Percentiles rank a stretch among this genome's conserved stretches.
These are phyloP conservation scores for Phaeomoniella chlamydospora DNA, from an alignment of 2,329 filamentous ascomycete genomes.

Conservation along the genomic window DNA sequence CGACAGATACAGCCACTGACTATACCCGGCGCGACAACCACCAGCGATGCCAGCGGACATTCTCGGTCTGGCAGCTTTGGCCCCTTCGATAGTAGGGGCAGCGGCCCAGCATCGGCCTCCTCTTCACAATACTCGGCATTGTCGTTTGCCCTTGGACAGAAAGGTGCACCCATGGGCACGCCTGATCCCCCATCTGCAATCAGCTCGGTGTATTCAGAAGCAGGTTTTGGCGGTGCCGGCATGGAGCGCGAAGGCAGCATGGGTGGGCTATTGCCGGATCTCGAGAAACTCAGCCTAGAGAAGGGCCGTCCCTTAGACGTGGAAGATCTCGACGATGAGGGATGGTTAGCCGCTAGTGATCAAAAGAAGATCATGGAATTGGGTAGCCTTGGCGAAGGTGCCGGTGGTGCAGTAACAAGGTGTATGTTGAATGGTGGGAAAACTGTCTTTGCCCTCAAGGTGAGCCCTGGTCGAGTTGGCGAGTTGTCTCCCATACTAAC, in stretches of 20 bases:
- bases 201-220: constrained; percentile 69
- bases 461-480: too few relatives aligned
- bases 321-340: constrained; percentile 86
- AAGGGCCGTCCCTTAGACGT: constrained; percentile 76
- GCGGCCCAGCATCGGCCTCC: constrained; percentile 70
- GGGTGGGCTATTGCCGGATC: constrained; percentile 58
- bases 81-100: constrained; percentile 57
- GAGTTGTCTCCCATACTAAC: too few relatives aligned
- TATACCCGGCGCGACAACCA: constrained; percentile 17
- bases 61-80: constrained; percentile 78
- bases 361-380: constrained; percentile 79
- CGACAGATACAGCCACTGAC: constrained; percentile 39
- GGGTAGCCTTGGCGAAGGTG: constrained; percentile 83
- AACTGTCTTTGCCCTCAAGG: constrained; percentile 92
- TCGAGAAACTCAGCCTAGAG: constrained; percentile 70
- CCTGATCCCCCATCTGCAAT: constrained; percentile 82
- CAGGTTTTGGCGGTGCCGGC: constrained; percentile 55
- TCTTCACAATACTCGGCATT: constrained; percentile 76
- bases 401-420: constrained; percentile 85
- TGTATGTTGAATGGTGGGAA: constrained; percentile 83
- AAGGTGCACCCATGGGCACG: constrained; percentile 46
- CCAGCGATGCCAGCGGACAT: constrained; percentile 67
- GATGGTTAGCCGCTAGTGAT: constrained; percentile 84
- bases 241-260: constrained; percentile 78
- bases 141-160: constrained; percentile 62